A percentile compares a stretch with the other conserved stretches of the same genome.
Evolutionary conservation across 768 basidiomycete genomes (phyloP).

Genomic region (Termitomyces sp.): DNA sequence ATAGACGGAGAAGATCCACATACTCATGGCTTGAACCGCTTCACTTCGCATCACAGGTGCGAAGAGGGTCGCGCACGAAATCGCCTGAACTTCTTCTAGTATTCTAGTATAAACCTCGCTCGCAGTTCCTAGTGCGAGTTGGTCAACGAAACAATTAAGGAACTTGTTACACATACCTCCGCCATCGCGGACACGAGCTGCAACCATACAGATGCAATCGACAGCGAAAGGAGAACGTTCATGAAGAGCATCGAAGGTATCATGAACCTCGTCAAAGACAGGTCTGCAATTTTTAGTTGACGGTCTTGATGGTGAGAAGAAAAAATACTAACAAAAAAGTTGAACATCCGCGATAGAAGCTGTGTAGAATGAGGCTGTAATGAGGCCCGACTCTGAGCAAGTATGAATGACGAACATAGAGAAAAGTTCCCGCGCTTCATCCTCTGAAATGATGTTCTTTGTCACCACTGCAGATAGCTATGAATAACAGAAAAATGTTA

Average conservation of each 20-base stretch:
- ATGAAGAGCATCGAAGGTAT: conserved; percentile 83
- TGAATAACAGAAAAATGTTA: conserved; percentile 8
- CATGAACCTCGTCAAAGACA: conserved; percentile 76
- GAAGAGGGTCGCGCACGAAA: conserved; percentile 84
- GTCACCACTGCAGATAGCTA: conserved; percentile 58
- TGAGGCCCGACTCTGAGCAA: conserved; percentile 8
- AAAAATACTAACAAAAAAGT: conserved; percentile 52
- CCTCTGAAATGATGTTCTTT: conserved; percentile 74
- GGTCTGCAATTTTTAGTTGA: conserved; percentile 36
- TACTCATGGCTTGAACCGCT: conserved; percentile 92
- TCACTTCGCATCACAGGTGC: conserved; percentile 80
- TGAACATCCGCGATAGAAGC: conserved; percentile 91
- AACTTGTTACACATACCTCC: conserved; percentile 51
- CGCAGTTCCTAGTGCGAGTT: conserved; percentile 45
- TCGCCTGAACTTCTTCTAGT: conserved; percentile 80
- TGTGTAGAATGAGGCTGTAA: conserved; percentile 23
- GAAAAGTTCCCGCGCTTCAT: conserved; percentile 83
- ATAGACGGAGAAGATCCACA: conserved; percentile 21
- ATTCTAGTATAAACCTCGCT: conserved; percentile 72
- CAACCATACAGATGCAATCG: conserved; percentile 91
- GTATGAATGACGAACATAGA: conserved; percentile 53
- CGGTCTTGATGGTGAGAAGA: conserved; percentile 13
- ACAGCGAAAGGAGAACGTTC: conserved; percentile 92
- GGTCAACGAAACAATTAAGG: not conserved
- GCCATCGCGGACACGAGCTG: conserved; percentile 84